Percentiles rank a stretch among this genome's conserved stretches.
phyloP scores from a whole-genome alignment of 768 basidiomycete species.

The Auriscalpium orientale region DNA sequence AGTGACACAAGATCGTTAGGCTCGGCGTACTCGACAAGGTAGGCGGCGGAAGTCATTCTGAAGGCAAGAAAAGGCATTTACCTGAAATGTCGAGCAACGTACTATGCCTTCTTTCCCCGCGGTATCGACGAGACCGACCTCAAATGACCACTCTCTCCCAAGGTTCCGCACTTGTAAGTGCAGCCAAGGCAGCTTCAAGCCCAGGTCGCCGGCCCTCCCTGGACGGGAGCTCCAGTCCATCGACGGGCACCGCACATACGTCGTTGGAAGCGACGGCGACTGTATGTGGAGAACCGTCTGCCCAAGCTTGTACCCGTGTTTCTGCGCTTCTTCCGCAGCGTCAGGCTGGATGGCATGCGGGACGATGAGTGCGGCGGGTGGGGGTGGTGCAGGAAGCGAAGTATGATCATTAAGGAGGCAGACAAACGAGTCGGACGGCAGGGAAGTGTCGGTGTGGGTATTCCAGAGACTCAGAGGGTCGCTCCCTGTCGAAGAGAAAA shows the following conservation, averaged over 20 bases:
- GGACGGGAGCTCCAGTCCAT: constrained; percentile 3
- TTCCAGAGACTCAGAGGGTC: constrained; percentile 55
- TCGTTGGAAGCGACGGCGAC: constrained; percentile 61
- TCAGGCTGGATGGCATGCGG: constrained; percentile 27
- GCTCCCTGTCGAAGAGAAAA: constrained; percentile 69
- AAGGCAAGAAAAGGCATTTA: constrained; percentile 20
- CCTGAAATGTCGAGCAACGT: constrained; percentile 78
- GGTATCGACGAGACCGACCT: constrained; percentile 66
- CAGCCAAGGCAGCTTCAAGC: constrained; percentile 64
- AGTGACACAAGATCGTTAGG: not conserved
- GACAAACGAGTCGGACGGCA: constrained; percentile 57
- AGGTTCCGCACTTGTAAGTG: constrained; percentile 69
- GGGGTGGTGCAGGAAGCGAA: constrained; percentile 38
- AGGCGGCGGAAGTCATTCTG: not conserved
- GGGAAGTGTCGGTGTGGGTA: constrained; percentile 34
- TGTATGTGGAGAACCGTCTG: constrained; percentile 77
- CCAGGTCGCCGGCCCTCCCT: constrained; percentile 30
- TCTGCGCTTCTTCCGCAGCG: constrained; percentile 11
- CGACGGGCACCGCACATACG: constrained; percentile 61
- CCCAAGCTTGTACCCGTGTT: constrained; percentile 30
- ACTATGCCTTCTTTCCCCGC: constrained; percentile 50
- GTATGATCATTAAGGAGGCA: constrained; percentile 54
- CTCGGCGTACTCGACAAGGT: too few relatives aligned
- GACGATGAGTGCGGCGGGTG: constrained; percentile 39
- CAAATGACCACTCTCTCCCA: constrained; percentile 64